Conservation (phyloP, 2,329 filamentous ascomycete species). For the Biscogniauxia mediterranea region DNA sequence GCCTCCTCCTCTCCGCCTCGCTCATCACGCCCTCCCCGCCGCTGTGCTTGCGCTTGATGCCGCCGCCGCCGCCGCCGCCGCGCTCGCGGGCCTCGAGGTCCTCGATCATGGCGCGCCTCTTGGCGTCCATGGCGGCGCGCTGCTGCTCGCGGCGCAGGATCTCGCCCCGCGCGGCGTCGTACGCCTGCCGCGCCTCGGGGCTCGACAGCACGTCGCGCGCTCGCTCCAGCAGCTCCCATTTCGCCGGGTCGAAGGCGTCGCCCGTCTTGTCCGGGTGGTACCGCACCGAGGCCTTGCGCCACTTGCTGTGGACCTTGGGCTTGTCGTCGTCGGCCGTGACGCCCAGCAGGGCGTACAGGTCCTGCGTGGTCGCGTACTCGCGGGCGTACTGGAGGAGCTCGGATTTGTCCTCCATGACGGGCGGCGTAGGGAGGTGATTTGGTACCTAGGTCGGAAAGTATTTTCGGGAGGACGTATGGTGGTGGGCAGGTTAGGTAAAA, state of each 20-base stretch:
- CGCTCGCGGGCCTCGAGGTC: conserved; percentile 79
- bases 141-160: conserved; percentile 67
- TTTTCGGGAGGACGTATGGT: background rate
- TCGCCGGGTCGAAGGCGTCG: conserved; percentile 69
- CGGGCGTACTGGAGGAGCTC: conserved; percentile 53
- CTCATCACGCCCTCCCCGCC: conserved; percentile 35
- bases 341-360: conserved; percentile 76
- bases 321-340: conserved; percentile 64
- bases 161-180: conserved; percentile 75
- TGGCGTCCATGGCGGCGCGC: conserved; percentile 70
- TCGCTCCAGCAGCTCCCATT: conserved; percentile 82
- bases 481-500: background rate
- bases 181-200: conserved; percentile 66
- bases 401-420: conserved; percentile 36
- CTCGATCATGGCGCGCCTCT: conserved; percentile 75
- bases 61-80: conserved; percentile 23
- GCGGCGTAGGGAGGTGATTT: background rate
- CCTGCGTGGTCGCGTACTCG: conserved; percentile 61
- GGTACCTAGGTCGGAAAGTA: background rate
- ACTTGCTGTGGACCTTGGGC: conserved; percentile 77
- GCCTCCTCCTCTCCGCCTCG: conserved; percentile 24
- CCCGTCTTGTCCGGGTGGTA: conserved; percentile 93
- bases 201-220: conserved; percentile 83
- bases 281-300: conserved; percentile 74
- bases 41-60: conserved; percentile 58